Evolutionary conservation across 257 asterid genomes (phyloP).

Genomic region (Verbascum thapsus): DNA sequence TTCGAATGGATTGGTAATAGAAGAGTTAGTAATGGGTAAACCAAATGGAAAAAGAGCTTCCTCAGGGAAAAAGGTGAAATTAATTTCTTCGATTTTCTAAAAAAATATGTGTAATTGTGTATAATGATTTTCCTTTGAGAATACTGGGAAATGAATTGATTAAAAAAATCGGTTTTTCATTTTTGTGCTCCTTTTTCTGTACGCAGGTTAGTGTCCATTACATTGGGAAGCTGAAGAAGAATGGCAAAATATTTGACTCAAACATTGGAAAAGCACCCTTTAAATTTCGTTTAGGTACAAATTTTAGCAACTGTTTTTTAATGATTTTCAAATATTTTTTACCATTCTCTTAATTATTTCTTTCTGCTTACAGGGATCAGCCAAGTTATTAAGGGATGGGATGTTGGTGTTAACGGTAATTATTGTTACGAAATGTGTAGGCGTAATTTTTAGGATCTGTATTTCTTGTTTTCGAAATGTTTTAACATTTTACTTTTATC

Average conservation of each 20-base stretch:
- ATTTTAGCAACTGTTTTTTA: neutral
- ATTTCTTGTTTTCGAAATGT: neutral
- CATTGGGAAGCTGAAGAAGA: constrained; percentile 82
- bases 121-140: neutral
- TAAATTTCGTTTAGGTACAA: constrained; percentile 82
- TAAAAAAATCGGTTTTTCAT: too few species aligned
- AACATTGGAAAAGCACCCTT: constrained; percentile 78
- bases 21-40: constrained; percentile 88
- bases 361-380: constrained; percentile 69
- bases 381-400: constrained; percentile 97
- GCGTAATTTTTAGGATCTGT: constrained; percentile 5
- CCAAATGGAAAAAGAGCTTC: constrained; percentile 88
- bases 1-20: constrained; percentile 82
- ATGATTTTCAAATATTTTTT: constrained; percentile 1
- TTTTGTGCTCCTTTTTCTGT: constrained; percentile 10
- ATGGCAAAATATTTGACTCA: constrained; percentile 72
- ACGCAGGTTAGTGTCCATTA: constrained; percentile 80
- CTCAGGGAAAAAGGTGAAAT: constrained; percentile 74
- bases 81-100: neutral
- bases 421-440: constrained; percentile 21
- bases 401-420: constrained; percentile 90
- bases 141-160: neutral
- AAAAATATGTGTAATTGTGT: neutral
- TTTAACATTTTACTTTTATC: neutral
- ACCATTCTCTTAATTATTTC: constrained; percentile 17